phyloP scores from a whole-genome alignment of 345 rosid species.

The Cochlearia excelsa region DNA sequence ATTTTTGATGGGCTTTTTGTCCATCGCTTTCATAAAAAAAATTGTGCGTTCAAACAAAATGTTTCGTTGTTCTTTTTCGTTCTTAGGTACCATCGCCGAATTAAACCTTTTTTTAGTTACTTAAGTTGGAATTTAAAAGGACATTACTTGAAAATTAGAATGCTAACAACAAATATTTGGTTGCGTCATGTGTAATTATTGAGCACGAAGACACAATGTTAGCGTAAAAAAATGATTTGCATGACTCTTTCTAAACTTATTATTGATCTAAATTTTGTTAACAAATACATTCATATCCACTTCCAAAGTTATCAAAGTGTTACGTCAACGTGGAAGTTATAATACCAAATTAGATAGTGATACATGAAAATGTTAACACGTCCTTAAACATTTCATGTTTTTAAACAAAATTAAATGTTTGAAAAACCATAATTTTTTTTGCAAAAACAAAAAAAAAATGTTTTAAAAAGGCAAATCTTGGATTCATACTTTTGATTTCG shows the following conservation, averaged over 20 bases:
- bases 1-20: conserved; percentile 24
- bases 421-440: no score
- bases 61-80: conserved; percentile 32
- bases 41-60: conserved; percentile 8
- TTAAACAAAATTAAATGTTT: no score
- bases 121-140: not conserved
- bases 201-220: conserved; percentile 7
- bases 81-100: conserved; percentile 29
- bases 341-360: not conserved
- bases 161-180: not conserved
- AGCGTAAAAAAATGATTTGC: conserved; percentile 18
- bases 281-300: not conserved
- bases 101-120: conserved; percentile 2
- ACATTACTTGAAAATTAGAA: not conserved
- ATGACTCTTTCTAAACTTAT: not conserved
- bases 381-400: no score
- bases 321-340: not conserved
- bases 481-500: no score
- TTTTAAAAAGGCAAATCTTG: no score
- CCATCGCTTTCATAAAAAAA: conserved; percentile 23
- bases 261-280: no score
- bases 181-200: conserved; percentile 24
- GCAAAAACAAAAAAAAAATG: no score
- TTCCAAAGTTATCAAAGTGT: not conserved
- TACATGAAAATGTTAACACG: not conserved